Evolutionary conservation across 2,329 filamentous ascomycete genomes (phyloP).

Genomic region (Aureobasidium lini): DNA sequence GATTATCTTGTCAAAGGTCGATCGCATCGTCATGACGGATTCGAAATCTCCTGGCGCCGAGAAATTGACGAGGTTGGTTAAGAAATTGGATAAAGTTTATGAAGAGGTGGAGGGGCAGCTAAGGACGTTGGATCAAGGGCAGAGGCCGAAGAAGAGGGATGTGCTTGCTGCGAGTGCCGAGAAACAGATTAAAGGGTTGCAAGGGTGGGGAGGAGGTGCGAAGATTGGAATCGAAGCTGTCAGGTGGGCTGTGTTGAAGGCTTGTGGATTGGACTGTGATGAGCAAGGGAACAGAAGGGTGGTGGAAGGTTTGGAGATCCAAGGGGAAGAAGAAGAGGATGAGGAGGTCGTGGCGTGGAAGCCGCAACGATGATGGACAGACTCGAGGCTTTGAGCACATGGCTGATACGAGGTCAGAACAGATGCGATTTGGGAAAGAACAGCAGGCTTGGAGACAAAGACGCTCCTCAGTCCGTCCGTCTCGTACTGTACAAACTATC

Average conservation of each 20-base stretch:
- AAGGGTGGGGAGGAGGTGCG: conserved; percentile 43
- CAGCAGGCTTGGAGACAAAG: too few species aligned
- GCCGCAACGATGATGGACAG: background rate
- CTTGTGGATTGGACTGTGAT: conserved; percentile 48
- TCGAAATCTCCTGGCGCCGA: conserved; percentile 19
- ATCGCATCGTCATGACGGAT: conserved; percentile 42
- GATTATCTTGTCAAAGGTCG: conserved; percentile 59
- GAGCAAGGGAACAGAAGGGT: conserved; percentile 17
- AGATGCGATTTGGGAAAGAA: too few species aligned
- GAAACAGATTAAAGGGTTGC: conserved; percentile 37
- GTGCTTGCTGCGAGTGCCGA: conserved; percentile 52
- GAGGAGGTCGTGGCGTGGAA: background rate
- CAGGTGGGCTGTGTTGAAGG: conserved; percentile 56
- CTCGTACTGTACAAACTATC: too few species aligned
- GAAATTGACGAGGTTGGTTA: background rate
- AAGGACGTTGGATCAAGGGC: background rate
- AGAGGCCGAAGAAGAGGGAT: conserved; percentile 32
- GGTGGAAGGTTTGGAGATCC: background rate
- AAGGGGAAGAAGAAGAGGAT: background rate
- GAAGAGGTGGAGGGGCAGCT: conserved; percentile 36
- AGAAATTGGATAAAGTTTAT: background rate
- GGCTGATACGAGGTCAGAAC: too few species aligned
- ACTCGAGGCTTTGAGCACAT: too few species aligned
- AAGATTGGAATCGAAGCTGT: conserved; percentile 55
- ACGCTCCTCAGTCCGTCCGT: too few species aligned